Conservation (phyloP, 768 basidiomycete species). For the Leccinum truebloodii region DNA sequence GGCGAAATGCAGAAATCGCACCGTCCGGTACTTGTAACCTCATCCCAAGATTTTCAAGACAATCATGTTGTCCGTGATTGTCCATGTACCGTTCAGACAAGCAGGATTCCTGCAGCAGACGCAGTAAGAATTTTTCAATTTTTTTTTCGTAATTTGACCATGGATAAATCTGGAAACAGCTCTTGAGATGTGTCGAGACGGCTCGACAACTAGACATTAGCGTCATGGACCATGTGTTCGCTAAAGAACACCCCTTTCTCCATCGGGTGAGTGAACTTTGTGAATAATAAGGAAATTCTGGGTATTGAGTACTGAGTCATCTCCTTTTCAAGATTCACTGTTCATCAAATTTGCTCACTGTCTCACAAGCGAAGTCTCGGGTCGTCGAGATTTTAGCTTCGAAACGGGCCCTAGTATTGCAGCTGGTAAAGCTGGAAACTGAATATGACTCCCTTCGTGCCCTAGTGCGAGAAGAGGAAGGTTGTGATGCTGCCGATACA, state of each 20-base stretch:
- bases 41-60: too few relatives aligned
- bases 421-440: background rate
- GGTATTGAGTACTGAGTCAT: background rate
- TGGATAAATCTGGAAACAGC: background rate
- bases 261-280: background rate
- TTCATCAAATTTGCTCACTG: background rate
- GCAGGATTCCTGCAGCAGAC: background rate
- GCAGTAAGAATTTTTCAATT: background rate
- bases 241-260: too few relatives aligned
- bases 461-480: background rate
- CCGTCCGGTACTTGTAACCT: too few relatives aligned
- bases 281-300: background rate
- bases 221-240: too few relatives aligned
- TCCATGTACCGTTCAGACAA: too few relatives aligned
- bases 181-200: too few relatives aligned
- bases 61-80: too few relatives aligned
- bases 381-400: background rate
- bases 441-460: background rate
- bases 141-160: background rate
- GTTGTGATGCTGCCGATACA: background rate
- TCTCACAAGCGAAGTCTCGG: background rate
- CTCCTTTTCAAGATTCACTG: background rate
- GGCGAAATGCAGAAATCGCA: too few relatives aligned
- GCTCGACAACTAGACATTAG: too few relatives aligned
- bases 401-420: background rate